phyloP scores from a whole-genome alignment of 1,284 basidiomycete genomes.

The Heliocybe sulcata region DNA sequence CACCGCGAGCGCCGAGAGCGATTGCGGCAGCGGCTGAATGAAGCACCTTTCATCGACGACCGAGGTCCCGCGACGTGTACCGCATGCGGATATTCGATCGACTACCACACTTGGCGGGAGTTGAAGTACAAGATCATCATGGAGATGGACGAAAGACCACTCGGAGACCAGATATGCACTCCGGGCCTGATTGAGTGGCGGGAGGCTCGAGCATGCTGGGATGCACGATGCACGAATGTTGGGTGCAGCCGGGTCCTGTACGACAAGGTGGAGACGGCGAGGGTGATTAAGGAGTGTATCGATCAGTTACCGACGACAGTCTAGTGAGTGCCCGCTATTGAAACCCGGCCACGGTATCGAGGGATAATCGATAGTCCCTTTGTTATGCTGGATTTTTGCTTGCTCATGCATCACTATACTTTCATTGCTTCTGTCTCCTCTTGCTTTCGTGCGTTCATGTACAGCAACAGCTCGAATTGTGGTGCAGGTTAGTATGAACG shows the following conservation, averaged over 20 bases:
- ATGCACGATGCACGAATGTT: conserved; percentile 36
- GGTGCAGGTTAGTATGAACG: too few species aligned
- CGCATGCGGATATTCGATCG: conserved; percentile 37
- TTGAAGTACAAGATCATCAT: conserved; percentile 45
- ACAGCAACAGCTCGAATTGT: too few species aligned
- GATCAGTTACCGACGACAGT: conserved; percentile 37
- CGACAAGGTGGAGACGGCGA: conserved; percentile 45
- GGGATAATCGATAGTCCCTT: too few species aligned
- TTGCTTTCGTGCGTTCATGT: too few species aligned
- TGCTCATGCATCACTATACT: too few species aligned
- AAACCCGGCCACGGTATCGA: too few species aligned
- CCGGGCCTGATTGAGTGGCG: conserved; percentile 44
- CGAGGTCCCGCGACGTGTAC: conserved; percentile 31
- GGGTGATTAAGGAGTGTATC: conserved; percentile 46
- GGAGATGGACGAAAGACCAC: conserved; percentile 51
- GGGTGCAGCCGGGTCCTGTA: conserved; percentile 45
- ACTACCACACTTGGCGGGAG: conserved; percentile 58
- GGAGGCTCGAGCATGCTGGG: conserved; percentile 52
- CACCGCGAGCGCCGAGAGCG: conserved; percentile 42
- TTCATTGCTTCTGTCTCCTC: too few species aligned
- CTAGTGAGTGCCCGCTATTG: neutral
- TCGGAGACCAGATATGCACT: conserved; percentile 47
- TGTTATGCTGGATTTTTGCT: too few species aligned
- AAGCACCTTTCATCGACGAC: conserved; percentile 52
- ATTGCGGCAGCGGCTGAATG: conserved; percentile 39